Evolutionary conservation across 2,329 filamentous ascomycete genomes (phyloP), one percentile per base, ranked within the genome.

Genomic region (Paraphoma chrysanthemicola): DNA sequence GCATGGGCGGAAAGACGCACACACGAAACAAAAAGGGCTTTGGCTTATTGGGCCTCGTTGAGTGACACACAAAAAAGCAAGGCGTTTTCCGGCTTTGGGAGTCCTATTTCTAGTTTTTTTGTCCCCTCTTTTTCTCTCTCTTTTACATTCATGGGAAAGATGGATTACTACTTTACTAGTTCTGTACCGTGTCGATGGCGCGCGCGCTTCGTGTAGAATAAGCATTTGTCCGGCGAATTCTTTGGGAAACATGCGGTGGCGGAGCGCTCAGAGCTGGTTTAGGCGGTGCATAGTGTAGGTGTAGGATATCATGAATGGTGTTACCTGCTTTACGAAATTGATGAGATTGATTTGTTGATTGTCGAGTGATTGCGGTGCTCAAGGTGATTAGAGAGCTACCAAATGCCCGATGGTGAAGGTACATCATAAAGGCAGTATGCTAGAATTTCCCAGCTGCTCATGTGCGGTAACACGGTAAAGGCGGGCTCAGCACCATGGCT

Each of bases 181-280:
- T 42, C 53, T 36, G 23, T 36, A 12, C 14, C 23, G 23, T 23
- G 23, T 31, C 44, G 18, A 41, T 29, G 23, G 11, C 28, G 55
- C 57, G 54, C 51, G 53, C 17, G 39, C 36, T 60, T 62, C 57
- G 54, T 65, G 62, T 65, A 65, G 62, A 65, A 56, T 63, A 48
- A 63, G 60, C 60, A 63, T 63, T 64, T 64, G 57, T 58, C 53
- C 53, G 62, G 62, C 59, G 62, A 64, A 62, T 31, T 50, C 42
- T 47, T 49, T 39, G 48, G 46, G 53, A 39, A 14, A 43, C 14
- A 54, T 46, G 49, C 53, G 46, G 48, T 53, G 46, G 50, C 52
- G 53, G 46, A 36, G 33, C 43, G 43, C 11, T 28, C 28, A 18
- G n/a, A 23, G 17, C 23, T 54, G 48, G 46, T 30, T 50, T 44